phyloP scores from a whole-genome alignment of 306 rosid species.

The Sicyos baderoa region DNA sequence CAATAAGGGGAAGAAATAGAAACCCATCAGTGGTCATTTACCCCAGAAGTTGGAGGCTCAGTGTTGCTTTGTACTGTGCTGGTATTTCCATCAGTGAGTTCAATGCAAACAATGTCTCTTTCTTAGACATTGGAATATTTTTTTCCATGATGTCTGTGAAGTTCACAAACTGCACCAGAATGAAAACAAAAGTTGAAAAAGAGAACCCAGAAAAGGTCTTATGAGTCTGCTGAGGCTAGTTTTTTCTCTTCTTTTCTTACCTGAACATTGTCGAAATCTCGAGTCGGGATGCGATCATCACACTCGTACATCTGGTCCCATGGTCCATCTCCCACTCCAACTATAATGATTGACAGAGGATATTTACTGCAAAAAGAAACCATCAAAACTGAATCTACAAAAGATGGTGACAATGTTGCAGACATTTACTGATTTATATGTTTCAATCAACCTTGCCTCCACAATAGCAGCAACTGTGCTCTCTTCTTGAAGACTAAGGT shows the following conservation, averaged over 20 bases:
- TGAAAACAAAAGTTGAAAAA: background rate
- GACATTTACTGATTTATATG: background rate
- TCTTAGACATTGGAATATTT: background rate
- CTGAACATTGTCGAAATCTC: conserved; percentile 31
- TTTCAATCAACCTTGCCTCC: conserved; percentile 22
- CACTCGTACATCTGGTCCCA: conserved; percentile 29
- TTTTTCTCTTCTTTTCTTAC: background rate
- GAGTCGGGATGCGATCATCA: conserved; percentile 22
- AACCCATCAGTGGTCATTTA: background rate
- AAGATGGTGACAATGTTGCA: background rate
- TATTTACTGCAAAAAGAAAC: conserved; percentile 19
- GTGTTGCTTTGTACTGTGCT: conserved; percentile 13
- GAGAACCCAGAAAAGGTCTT: background rate
- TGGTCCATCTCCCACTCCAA: conserved; percentile 32
- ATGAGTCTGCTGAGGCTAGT: background rate
- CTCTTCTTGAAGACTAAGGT: conserved; percentile 24
- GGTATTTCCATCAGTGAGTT: conserved; percentile 16
- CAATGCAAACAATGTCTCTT: conserved; percentile 14
- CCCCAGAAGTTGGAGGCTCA: background rate
- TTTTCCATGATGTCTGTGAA: conserved; percentile 25
- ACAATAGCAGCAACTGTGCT: conserved; percentile 23
- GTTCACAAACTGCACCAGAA: conserved; percentile 27
- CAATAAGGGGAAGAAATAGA: background rate
- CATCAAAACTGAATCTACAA: background rate
- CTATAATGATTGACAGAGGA: conserved; percentile 27